phyloP scores from a whole-genome alignment of 2,329 filamentous ascomycete species.

The Lecanicillium sp. region DNA sequence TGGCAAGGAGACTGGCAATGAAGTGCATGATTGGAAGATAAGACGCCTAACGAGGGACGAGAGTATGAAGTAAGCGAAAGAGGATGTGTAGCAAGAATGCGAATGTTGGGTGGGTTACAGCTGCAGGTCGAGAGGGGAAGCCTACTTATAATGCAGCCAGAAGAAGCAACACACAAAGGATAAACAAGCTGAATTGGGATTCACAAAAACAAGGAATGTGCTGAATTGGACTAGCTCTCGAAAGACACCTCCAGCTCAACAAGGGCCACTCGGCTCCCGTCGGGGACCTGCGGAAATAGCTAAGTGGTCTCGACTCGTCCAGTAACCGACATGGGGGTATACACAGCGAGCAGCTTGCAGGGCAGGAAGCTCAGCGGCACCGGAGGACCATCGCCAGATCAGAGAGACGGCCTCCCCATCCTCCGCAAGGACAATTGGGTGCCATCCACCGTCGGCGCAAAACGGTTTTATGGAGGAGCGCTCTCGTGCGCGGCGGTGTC shows the following conservation, averaged over 20 bases:
- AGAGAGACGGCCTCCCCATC: no score
- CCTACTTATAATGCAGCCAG: slow-evolving; percentile 7
- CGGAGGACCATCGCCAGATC: no score
- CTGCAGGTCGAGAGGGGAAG: slow-evolving; percentile 1
- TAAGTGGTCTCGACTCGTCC: no score
- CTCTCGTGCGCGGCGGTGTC: background rate
- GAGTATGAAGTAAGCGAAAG: slow-evolving; percentile 1
- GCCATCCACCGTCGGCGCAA: background rate
- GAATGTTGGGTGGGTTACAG: background rate
- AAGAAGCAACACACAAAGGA: background rate
- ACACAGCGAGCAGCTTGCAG: no score
- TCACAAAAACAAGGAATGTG: background rate
- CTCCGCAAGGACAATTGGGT: background rate
- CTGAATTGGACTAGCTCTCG: no score
- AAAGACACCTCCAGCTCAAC: no score
- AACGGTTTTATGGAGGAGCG: background rate
- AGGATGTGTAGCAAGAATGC: background rate
- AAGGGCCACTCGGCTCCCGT: no score
- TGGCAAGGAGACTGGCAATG: slow-evolving; percentile 20
- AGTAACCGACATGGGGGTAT: no score
- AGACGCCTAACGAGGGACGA: background rate
- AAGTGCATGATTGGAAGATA: slow-evolving; percentile 24
- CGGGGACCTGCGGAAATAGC: no score
- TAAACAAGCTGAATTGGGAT: background rate
- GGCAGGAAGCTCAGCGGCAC: no score